These are phyloP conservation scores for Hippophae tibetana DNA, from an alignment of 306 rosid genomes.

Conservation along the genomic window DNA sequence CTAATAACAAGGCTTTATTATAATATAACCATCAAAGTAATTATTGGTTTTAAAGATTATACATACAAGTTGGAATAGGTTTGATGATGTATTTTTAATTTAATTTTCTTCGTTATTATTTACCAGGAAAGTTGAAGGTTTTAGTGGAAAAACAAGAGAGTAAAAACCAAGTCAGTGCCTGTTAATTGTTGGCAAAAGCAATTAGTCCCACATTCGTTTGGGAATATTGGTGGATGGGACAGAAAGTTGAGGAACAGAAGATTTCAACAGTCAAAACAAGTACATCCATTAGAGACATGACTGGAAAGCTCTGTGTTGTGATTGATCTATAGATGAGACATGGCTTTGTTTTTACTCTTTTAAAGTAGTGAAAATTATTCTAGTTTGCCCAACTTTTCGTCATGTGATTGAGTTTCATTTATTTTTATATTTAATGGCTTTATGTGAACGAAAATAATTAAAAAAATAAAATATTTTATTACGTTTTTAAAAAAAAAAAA, in stretches of 20 bases:
- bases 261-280: slow-evolving; percentile 60
- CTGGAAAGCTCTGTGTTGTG: slow-evolving; percentile 35
- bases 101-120: slow-evolving; percentile 17
- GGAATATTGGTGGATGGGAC: slow-evolving; percentile 94
- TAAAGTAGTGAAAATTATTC: too few relatives aligned
- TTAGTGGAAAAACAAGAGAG: slow-evolving; percentile 13
- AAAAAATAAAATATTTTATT: too few relatives aligned
- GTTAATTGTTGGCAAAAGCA: slow-evolving; percentile 49
- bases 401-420: too few relatives aligned
- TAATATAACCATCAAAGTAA: neutral
- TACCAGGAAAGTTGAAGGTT: slow-evolving; percentile 26
- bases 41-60: neutral
- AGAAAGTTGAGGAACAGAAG: slow-evolving; percentile 97
- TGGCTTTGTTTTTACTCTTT: too few relatives aligned
- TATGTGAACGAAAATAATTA: too few relatives aligned
- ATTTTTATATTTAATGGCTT: too few relatives aligned
- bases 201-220: slow-evolving; percentile 68
- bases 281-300: slow-evolving; percentile 56
- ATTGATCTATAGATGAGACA: too few relatives aligned
- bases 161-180: slow-evolving; percentile 36
- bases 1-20: slow-evolving; percentile 36
- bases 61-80: slow-evolving; percentile 1
- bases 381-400: too few relatives aligned
- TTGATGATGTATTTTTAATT: neutral
- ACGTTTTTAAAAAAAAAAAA: too few relatives aligned